Conservation (phyloP, 2,329 filamentous ascomycete genomes). For the Hypoxylon sp. region DNA sequence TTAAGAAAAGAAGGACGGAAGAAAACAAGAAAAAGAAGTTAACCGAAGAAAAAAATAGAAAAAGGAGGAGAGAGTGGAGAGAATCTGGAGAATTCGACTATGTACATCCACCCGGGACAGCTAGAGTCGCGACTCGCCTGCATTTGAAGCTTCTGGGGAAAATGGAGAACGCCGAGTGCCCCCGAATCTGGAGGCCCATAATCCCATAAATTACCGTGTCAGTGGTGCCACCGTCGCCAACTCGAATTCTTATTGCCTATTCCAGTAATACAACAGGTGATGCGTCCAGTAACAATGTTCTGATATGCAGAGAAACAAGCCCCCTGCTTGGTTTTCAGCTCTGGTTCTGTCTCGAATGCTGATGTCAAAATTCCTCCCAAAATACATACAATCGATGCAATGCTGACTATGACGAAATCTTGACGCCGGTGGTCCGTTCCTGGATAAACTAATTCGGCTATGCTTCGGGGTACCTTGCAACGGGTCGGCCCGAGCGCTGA, state of each 20-base stretch:
- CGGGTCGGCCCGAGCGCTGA: constrained; percentile 33
- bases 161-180: constrained; percentile 34
- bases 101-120: not conserved
- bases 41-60: constrained; percentile 11
- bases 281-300: not conserved
- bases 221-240: constrained; percentile 27
- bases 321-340: not conserved
- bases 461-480: constrained; percentile 7
- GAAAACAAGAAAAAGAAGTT: constrained; percentile 19
- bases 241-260: constrained; percentile 18
- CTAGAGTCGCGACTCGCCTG: constrained; percentile 20
- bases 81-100: constrained; percentile 31
- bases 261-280: constrained; percentile 26
- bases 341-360: not conserved
- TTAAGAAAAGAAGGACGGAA: constrained; percentile 14
- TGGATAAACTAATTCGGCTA: constrained; percentile 31
- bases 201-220: constrained; percentile 17
- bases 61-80: constrained; percentile 23
- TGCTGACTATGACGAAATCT: constrained; percentile 28
- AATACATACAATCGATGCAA: not conserved
- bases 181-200: constrained; percentile 17
- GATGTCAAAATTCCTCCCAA: constrained; percentile 3
- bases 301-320: constrained; percentile 2
- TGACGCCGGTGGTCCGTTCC: constrained; percentile 29
- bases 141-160: constrained; percentile 31